phyloP scores from a whole-genome alignment of 2,329 filamentous ascomycete species.

The Trichoderma gracile region DNA sequence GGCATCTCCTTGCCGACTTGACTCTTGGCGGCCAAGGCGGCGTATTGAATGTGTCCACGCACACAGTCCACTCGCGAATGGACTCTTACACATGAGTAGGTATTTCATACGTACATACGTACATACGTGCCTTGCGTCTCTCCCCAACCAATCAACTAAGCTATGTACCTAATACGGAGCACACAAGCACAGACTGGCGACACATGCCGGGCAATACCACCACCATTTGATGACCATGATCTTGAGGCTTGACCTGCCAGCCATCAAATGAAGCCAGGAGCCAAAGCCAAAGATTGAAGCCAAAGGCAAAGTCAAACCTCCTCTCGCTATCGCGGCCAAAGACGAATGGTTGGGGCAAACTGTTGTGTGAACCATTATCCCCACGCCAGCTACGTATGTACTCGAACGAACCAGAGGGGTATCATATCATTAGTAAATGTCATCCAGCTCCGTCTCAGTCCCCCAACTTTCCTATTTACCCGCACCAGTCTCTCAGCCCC shows the following conservation, averaged over 20 bases:
- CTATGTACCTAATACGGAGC: not conserved
- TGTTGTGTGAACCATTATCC: not conserved
- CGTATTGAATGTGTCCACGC: not conserved
- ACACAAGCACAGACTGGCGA: not conserved
- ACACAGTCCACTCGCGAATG: constrained; percentile 24
- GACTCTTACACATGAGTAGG: not conserved
- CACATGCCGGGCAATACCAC: not conserved
- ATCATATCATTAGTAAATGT: constrained; percentile 12
- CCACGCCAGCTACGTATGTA: not conserved
- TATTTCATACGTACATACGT: not conserved
- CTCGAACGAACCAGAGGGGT: constrained; percentile 22
- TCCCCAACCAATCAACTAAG: too few relatives aligned
- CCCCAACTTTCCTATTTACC: not conserved
- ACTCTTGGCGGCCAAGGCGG: constrained; percentile 15
- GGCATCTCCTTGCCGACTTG: constrained; percentile 2
- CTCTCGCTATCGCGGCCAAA: not conserved
- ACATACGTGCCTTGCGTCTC: not conserved
- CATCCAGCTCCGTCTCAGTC: not conserved
- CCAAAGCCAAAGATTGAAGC: too few relatives aligned
- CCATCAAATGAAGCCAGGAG: too few relatives aligned
- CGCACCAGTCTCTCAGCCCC: not conserved
- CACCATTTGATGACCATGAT: not conserved
- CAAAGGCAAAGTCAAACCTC: not conserved
- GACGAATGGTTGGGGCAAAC: not conserved
- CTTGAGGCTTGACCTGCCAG: not conserved